phyloP scores from a whole-genome alignment of 2,329 filamentous ascomycete genomes.

The Podosphaera xanthii region DNA sequence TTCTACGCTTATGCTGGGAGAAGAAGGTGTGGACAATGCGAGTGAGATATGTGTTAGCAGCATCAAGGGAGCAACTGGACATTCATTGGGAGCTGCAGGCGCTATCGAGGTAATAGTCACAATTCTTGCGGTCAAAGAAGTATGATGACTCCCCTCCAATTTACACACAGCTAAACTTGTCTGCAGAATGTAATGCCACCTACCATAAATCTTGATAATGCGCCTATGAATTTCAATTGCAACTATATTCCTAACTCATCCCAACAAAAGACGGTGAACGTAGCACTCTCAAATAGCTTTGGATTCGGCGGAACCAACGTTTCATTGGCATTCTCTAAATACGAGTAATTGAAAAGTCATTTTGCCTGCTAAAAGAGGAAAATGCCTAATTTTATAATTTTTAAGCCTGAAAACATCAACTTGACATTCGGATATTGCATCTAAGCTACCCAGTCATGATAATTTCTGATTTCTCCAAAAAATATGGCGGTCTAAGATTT shows the following conservation, averaged over 20 bases:
- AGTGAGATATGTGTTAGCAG: conserved; percentile 62
- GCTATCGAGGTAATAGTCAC: conserved; percentile 77
- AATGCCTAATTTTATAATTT: neutral
- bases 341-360: conserved; percentile 1
- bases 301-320: conserved; percentile 96
- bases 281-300: conserved; percentile 84
- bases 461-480: too few species aligned
- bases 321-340: conserved; percentile 46
- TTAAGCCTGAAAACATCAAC: neutral
- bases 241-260: conserved; percentile 61
- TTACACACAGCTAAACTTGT: neutral
- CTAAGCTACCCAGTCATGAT: too few species aligned
- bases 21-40: conserved; percentile 38
- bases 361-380: neutral
- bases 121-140: conserved; percentile 55
- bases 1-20: conserved; percentile 49
- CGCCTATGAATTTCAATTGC: conserved; percentile 47
- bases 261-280: conserved; percentile 46
- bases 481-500: too few species aligned
- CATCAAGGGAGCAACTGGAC: conserved; percentile 81
- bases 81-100: conserved; percentile 76
- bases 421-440: neutral
- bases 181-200: conserved; percentile 58
- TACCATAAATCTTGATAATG: conserved; percentile 57
- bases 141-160: conserved; percentile 21